Evolutionary conservation across 306 rosid species (phyloP).

Genomic region (Cicer judaicum): DNA sequence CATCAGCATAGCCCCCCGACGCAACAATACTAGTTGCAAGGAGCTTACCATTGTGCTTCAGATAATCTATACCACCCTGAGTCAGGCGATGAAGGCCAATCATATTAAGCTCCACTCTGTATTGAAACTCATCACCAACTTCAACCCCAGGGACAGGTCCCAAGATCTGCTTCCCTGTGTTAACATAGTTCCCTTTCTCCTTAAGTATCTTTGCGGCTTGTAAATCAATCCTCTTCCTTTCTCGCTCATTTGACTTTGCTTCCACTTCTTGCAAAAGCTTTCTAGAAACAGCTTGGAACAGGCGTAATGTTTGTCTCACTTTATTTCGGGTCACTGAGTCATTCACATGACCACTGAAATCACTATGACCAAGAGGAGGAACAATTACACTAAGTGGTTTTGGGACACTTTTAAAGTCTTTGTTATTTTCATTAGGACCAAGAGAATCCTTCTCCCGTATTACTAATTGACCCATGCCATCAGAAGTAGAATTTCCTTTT

Average conservation of each 20-base stretch:
- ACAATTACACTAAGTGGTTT: slow-evolving; percentile 48
- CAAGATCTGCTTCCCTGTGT: slow-evolving; percentile 66
- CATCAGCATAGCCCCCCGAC: slow-evolving; percentile 84
- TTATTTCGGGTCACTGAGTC: slow-evolving; percentile 59
- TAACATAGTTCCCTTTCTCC: slow-evolving; percentile 63
- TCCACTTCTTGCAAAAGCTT: slow-evolving; percentile 83
- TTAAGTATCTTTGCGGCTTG: slow-evolving; percentile 63
- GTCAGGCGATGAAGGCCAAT: slow-evolving; percentile 80
- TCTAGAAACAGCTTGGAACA: slow-evolving; percentile 74
- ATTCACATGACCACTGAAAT: slow-evolving; percentile 44
- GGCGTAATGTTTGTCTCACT: slow-evolving; percentile 80
- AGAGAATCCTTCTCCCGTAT: slow-evolving; percentile 45
- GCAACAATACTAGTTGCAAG: slow-evolving; percentile 89
- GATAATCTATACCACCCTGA: slow-evolving; percentile 88
- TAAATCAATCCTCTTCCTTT: slow-evolving; percentile 66
- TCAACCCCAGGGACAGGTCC: slow-evolving; percentile 90
- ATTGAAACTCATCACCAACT: slow-evolving; percentile 93
- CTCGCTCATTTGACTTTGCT: slow-evolving; percentile 53
- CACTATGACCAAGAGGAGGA: slow-evolving; percentile 56
- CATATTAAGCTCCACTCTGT: slow-evolving; percentile 78
- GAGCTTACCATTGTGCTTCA: slow-evolving; percentile 56
- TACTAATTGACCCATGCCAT: slow-evolving; percentile 53
- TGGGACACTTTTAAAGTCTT: slow-evolving; percentile 36
- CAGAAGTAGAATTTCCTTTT: slow-evolving; percentile 38
- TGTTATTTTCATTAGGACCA: slow-evolving; percentile 36